Evolutionary conservation across 192 early-diverging fungal species (phyloP).

Genomic region (Pilaira anomala): DNA sequence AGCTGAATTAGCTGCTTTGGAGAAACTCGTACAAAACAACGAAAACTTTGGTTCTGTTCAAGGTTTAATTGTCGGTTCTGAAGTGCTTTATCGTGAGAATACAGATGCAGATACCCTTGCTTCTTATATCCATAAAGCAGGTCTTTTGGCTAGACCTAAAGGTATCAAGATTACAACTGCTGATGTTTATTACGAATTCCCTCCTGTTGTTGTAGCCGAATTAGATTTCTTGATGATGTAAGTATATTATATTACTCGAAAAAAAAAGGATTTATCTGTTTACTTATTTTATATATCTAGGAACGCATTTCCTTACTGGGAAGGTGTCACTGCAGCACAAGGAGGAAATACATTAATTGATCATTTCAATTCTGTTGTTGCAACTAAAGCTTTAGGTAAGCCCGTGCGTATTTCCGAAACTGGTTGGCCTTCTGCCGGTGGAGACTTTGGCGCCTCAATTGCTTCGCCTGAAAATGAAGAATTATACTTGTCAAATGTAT

Average conservation of each 20-base stretch:
- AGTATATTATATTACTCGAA: slow-evolving; percentile 4
- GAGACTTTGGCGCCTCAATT: slow-evolving; percentile 42
- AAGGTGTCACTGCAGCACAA: slow-evolving; percentile 46
- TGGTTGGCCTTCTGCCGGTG: slow-evolving; percentile 58
- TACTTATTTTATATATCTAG: slow-evolving; percentile 1
- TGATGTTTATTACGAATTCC: slow-evolving; percentile 53
- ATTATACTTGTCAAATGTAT: slow-evolving; percentile 44
- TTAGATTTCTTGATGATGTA: slow-evolving; percentile 62
- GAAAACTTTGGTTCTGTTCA: slow-evolving; percentile 39
- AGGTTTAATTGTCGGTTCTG: slow-evolving; percentile 58
- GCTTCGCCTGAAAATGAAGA: slow-evolving; percentile 49
- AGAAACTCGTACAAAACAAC: slow-evolving; percentile 27
- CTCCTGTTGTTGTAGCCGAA: slow-evolving; percentile 38
- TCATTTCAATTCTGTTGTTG: slow-evolving; percentile 47
- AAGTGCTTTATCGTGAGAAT: slow-evolving; percentile 56
- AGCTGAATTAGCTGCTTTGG: slow-evolving; percentile 41
- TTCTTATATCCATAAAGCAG: slow-evolving; percentile 42
- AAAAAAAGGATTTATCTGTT: not conserved
- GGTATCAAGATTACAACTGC: slow-evolving; percentile 50
- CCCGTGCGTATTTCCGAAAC: slow-evolving; percentile 57
- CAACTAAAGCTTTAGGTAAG: slow-evolving; percentile 41
- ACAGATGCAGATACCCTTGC: slow-evolving; percentile 43
- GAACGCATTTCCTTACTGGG: slow-evolving; percentile 53
- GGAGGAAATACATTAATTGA: slow-evolving; percentile 46
- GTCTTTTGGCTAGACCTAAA: slow-evolving; percentile 32